Percentiles rank a stretch among this genome's conserved stretches.
These are phyloP conservation scores for Mycena capillaripes DNA, from an alignment of 768 basidiomycete species.

Conservation along the genomic window DNA sequence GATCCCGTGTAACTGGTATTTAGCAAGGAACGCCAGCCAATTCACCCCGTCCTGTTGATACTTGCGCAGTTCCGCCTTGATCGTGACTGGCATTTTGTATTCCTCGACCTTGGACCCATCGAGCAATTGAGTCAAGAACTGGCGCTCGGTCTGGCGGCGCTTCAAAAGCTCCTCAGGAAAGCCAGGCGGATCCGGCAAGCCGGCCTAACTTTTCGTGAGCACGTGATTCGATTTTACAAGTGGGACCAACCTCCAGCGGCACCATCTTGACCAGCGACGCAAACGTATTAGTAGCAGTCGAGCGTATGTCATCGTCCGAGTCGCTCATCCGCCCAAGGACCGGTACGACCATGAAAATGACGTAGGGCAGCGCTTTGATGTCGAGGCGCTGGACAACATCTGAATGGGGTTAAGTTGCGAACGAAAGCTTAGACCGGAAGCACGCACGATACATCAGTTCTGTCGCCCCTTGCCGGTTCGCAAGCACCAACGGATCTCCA, in stretches of 20 bases:
- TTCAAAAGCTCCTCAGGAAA: conserved; percentile 91
- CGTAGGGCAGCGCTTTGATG: conserved; percentile 94
- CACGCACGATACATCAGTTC: conserved; percentile 94
- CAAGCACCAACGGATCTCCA: conserved; percentile 79
- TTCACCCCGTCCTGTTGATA: conserved; percentile 99
- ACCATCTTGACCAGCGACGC: conserved; percentile 99
- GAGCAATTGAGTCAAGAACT: conserved; percentile 93
- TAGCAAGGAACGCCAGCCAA: conserved; percentile 98
- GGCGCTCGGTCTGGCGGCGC: conserved; percentile 88
- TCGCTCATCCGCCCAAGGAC: conserved; percentile 99
- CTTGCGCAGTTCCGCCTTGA: conserved; percentile 95
- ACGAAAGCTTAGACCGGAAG: conserved; percentile 1
- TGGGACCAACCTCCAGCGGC: conserved; percentile 85
- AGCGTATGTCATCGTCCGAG: conserved; percentile 89
- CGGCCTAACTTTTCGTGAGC: conserved; percentile 69
- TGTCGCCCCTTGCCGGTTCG: conserved; percentile 89
- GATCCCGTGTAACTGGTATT: conserved; percentile 97
- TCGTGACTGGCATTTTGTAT: conserved; percentile 86
- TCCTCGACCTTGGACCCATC: conserved; percentile 96
- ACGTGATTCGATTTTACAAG: neutral
- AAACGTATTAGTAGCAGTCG: conserved; percentile 97
- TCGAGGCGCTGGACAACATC: conserved; percentile 94
- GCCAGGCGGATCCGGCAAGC: conserved; percentile 94
- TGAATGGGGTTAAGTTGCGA: conserved; percentile 51
- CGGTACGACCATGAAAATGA: conserved; percentile 96